phyloP scores from a whole-genome alignment of 2,329 filamentous ascomycete genomes.

The Penicillium sp. region DNA sequence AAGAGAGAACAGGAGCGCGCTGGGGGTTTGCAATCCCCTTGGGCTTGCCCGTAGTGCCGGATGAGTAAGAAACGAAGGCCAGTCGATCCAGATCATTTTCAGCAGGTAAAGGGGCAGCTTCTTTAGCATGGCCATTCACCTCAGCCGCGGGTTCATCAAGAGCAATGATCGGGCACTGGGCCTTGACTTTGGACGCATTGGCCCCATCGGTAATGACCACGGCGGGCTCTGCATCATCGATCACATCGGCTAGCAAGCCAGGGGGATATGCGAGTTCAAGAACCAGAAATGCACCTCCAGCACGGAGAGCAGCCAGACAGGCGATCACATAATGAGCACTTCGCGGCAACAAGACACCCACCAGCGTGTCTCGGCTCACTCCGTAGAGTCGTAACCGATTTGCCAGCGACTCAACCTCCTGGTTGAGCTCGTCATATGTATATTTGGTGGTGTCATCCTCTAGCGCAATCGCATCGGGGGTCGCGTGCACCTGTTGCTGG shows the following conservation, averaged over 20 bases:
- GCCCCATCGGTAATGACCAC: conserved; percentile 71
- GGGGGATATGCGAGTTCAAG: conserved; percentile 79
- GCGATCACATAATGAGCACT: conserved; percentile 80
- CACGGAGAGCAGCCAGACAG: conserved; percentile 75
- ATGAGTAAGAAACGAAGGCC: conserved; percentile 81
- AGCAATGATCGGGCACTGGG: conserved; percentile 63
- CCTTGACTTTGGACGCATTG: conserved; percentile 68
- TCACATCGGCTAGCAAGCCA: conserved; percentile 73
- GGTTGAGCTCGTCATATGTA: conserved; percentile 74
- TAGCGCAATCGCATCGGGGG: conserved; percentile 71
- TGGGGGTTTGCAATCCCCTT: conserved; percentile 83
- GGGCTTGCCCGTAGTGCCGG: conserved; percentile 76
- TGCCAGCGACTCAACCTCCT: conserved; percentile 68
- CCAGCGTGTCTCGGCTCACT: conserved; percentile 72
- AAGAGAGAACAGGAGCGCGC: conserved; percentile 72
- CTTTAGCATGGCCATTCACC: conserved; percentile 46
- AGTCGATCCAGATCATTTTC: conserved; percentile 73
- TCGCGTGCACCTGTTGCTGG: conserved; percentile 67
- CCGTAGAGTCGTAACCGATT: conserved; percentile 67
- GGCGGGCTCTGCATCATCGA: conserved; percentile 73
- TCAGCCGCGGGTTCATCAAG: conserved; percentile 57
- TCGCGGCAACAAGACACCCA: conserved; percentile 75
- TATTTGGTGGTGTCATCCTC: conserved; percentile 71
- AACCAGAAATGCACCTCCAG: conserved; percentile 79
- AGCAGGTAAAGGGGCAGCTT: conserved; percentile 57